Evolutionary conservation across 352 stramenopile genomes (phyloP), one percentile per base, ranked within the genome.

Genomic region (Phytophthora idaei): DNA sequence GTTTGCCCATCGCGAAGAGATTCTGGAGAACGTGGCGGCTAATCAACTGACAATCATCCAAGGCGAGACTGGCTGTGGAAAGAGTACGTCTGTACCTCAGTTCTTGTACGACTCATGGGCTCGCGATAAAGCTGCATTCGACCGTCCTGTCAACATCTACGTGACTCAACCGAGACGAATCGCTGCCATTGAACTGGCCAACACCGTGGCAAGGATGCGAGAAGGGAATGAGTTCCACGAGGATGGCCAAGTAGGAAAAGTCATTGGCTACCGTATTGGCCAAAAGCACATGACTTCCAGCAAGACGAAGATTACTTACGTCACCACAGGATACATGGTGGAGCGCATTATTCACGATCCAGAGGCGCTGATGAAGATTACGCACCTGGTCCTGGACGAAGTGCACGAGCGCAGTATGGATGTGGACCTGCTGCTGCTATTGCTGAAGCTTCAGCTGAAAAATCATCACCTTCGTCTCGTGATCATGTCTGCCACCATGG

Each of bases 401-500:
- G 94, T 98, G 25, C 92, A 98, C 66, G 92, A 98, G 48, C 90
- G 93, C 5, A 97, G 83, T 41, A 97, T 99, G 69, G 97, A 99
- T 71, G 96, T 97, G 12, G 97, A 99, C 61, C 80, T 99, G 25
- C 73, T 99, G 3, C 90, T 98, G 28, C 68, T 99, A 14, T 71
- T 99, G 27, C 83, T 97, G 28, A 90, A 96, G 21, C 69, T 92
- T 5, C 77, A 93, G 52, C 59, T 92, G n/a, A 81, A 79, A 47
- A 47, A 86, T 14, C 73, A 90, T 47, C 72, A 93, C 39, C 76
- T 98, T 4, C 84, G 93, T 5, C 68, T 99, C 2, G 85, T 99
- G 14, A 92, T 99, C 47, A 99, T 99, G 97, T 98, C 87, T 48
- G 97, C 97, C 12, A 99, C 97, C 5, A 90, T 99, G 71, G 94